phyloP scores from a whole-genome alignment of 192 early-diverging fungal genomes.

The Coemansia sp. region DNA sequence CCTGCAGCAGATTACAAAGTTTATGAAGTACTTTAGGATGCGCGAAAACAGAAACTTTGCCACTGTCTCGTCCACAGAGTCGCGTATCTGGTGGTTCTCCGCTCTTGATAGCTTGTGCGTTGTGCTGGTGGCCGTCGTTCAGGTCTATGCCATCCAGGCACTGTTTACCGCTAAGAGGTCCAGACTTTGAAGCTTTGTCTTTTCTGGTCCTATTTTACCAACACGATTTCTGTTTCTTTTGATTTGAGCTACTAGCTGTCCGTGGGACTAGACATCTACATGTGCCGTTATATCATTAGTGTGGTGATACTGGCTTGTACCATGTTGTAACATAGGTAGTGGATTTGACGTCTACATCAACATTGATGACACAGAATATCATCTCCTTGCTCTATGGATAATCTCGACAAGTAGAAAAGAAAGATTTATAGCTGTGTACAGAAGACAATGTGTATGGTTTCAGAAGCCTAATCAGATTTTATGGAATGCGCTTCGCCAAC shows the following conservation, averaged over 20 bases:
- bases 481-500: conserved; percentile 3
- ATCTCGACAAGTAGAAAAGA: neutral
- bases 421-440: neutral
- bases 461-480: neutral
- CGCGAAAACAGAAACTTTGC: conserved; percentile 89
- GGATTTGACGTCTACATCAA: too few relatives aligned
- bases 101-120: conserved; percentile 73
- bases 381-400: neutral
- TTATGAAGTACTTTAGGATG: conserved; percentile 86
- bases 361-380: too few relatives aligned
- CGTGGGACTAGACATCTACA: neutral
- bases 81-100: conserved; percentile 92
- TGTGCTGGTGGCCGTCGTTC: conserved; percentile 80
- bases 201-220: neutral
- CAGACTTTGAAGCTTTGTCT: conserved; percentile 19
- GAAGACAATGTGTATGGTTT: neutral
- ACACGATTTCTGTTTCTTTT: conserved; percentile 2
- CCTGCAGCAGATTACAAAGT: conserved; percentile 70
- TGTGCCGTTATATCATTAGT: neutral
- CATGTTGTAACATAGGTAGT: too few relatives aligned
- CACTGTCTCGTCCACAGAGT: conserved; percentile 85
- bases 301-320: neutral
- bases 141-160: conserved; percentile 90
- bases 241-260: neutral
- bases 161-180: conserved; percentile 81